Base-by-base conservation (phyloP, 305 asterid species). In the Galium porrigens region DNA sequence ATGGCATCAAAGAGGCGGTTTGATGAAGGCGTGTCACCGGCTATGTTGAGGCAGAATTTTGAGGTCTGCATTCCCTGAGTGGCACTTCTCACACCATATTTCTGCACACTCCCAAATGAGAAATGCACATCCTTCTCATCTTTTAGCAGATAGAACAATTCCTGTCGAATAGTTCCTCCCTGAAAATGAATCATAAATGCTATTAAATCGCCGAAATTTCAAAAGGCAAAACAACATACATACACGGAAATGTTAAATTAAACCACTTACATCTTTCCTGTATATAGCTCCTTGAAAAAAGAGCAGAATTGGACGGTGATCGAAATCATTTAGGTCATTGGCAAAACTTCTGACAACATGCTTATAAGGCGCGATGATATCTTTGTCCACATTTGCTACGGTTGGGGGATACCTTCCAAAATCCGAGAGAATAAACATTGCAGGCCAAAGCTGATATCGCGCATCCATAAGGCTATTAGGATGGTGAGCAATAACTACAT, bases 241-340 rank as follows among this genome's bases (percentile, higher is more conserved):
- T 46, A 5, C 53, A 46, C 15, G 53, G 53, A 4, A 46, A 15
- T 46, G 20, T 46, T 9, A 39, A 39, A 39, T 39, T 9, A 39
- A 39, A 62, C 32, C 8, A 83, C 96, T 82, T 67, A 90, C 97
- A 76, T 85, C 97, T 78, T 90, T 90, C 67, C 97, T 81, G 69
- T 88, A 90, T 70, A 90, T 83, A 37, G 97, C 86, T 69, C 97
- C 97, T 69, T 86, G 97, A 79, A 90, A 90, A 77, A 86, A 90
- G 68, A 90, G 94, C 84, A 88, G 69, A 12, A 74, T 86, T 0
- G 79, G 85, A 3, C 96, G 96, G 73, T 84, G 74, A 71, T 83
- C 86, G 63, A 82, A 90, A 71, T 68, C 80, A 29, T 86, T 78
- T 9, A 83, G 60, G 68, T 90, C 97, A 65, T 82, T 80, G 53